Base-by-base conservation (phyloP, 495 filamentous ascomycete genomes). In the Jackrogersella minutella region DNA sequence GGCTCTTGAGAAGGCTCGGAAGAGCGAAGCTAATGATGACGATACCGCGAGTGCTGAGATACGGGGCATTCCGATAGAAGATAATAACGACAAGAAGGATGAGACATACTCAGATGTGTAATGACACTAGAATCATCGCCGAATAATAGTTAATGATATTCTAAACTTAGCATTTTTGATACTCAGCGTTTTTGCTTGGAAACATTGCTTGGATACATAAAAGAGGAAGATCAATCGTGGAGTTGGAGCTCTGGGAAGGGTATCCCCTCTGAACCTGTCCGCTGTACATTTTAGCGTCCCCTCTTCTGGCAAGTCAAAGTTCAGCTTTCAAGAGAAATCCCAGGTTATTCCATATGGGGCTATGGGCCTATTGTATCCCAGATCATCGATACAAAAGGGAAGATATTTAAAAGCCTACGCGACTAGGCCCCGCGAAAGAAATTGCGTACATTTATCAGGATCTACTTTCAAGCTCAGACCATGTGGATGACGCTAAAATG, bases 11-110 rank as follows among this genome's bases (percentile, higher is more conserved):
- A 63, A 73, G 14, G 67, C 57, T 22, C 55, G 66, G 2, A 51
- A 66, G 58, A 74, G 67, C 61, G 71, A 76, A 50, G 70, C 66
- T 6, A 58, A 69, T 19, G 71, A 70, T 16, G 63, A 66, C 43
- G 65, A 28, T 2, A n/a, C 58, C 1, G 13, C 16, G 39, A 46
- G 49, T 24, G 65, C 57, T 10, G 65, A 68, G 34, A 68, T 68
- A 24, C 58, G 65, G 1, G 65, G 65, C 6, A 39, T 68, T 0
- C 65, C 65, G 39, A 43, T 59, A 3, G 53, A 68, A 26, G 16
- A 24, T 46, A 47, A 24, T 13, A 40, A 63, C 9, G 54, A 39
- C 44, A 26, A 58, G 33, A 50, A 56, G 43, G 16, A 36, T 9
- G 37, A 47, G n/a, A 46, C 46, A 62, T 68, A 68, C 58, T 53